A percentile compares a stretch with the other conserved stretches of the same genome.
These are phyloP conservation scores for Clathrospora elynae DNA, from an alignment of 2,329 filamentous ascomycete species.

Conservation along the genomic window DNA sequence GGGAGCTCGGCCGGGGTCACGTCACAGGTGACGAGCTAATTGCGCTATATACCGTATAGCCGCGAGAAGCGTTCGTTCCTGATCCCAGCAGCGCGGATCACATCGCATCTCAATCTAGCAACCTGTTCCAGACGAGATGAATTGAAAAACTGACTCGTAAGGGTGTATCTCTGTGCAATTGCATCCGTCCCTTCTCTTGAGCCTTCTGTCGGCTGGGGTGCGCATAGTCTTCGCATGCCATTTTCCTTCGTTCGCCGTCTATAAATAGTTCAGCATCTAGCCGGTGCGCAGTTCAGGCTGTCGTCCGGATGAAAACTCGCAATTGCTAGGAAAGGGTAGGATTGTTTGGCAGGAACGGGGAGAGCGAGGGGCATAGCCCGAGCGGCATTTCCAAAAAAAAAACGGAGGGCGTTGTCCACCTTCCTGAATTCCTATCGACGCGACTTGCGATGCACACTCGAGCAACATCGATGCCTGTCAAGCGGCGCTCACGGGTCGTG, in stretches of 20 bases:
- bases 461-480: no score
- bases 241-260: not conserved
- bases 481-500: no score
- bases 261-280: not conserved
- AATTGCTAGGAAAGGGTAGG: no score
- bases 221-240: not conserved
- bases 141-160: slow-evolving; percentile 15
- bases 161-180: slow-evolving; percentile 2
- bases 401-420: no score
- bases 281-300: no score
- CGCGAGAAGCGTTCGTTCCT: slow-evolving; percentile 22
- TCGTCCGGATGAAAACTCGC: no score
- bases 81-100: slow-evolving; percentile 19
- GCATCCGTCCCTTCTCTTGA: slow-evolving; percentile 2
- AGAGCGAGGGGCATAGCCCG: no score
- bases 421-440: no score
- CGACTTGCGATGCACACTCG: no score
- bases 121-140: slow-evolving; percentile 14
- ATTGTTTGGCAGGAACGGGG: no score
- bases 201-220: not conserved
- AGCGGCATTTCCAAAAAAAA: no score
- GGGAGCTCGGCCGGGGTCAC: slow-evolving; percentile 18
- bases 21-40: slow-evolving; percentile 26
- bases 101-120: slow-evolving; percentile 20
- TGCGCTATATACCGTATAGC: slow-evolving; percentile 14